Conservation (phyloP, 177 flowering plant genomes). For the Telopea speciosissima region DNA sequence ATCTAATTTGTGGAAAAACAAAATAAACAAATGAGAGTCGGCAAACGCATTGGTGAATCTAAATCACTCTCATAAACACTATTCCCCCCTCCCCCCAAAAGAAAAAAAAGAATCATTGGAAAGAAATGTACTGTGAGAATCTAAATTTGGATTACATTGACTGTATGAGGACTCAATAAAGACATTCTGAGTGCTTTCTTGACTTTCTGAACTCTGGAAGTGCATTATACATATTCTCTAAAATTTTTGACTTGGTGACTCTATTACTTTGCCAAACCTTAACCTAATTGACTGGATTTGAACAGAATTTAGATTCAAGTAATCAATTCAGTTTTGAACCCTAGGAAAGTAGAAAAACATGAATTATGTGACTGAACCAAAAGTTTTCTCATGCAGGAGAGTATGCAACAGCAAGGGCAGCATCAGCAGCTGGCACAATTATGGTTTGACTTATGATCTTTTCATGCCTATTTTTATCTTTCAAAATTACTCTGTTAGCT, state of each 20-base stretch:
- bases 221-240: neutral
- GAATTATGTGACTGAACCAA: neutral
- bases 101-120: no score
- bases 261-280: neutral
- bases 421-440: constrained; percentile 84
- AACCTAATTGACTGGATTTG: neutral
- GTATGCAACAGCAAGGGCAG: constrained; percentile 91
- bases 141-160: no score
- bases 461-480: neutral
- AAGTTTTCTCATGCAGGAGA: constrained; percentile 54
- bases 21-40: no score
- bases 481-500: neutral
- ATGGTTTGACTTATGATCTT: constrained; percentile 49
- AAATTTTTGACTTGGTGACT: neutral
- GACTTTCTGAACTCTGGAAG: neutral
- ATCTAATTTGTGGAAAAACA: no score
- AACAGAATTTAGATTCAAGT: no score
- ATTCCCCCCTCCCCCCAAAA: no score
- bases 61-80: no score
- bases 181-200: neutral
- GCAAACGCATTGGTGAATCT: no score
- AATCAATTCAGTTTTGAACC: neutral
- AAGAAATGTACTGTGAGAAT: no score
- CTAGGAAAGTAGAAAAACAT: neutral
- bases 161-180: neutral